Conservation (phyloP, 164 flowering plant genomes). For the Cinnamomum micranthum region DNA sequence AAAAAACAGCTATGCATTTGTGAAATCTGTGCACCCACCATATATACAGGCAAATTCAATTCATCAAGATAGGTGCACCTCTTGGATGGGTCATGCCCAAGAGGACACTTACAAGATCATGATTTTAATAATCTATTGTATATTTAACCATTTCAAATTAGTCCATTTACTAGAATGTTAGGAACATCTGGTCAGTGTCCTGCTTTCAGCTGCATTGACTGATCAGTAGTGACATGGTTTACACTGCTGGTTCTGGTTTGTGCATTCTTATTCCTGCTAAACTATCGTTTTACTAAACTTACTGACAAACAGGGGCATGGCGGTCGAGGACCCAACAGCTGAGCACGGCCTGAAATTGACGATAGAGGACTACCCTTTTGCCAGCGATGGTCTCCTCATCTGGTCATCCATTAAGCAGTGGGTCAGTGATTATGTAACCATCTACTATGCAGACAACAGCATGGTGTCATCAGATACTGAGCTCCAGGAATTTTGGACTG, state of each 20-base stretch:
- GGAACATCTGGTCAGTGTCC: too few relatives aligned
- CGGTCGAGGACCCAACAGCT: slow-evolving; percentile 60
- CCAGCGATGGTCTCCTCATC: slow-evolving; percentile 63
- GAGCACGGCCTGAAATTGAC: slow-evolving; percentile 62
- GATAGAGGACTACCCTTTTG: slow-evolving; percentile 75
- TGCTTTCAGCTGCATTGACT: too few relatives aligned
- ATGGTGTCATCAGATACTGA: slow-evolving; percentile 46
- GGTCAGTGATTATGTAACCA: slow-evolving; percentile 59
- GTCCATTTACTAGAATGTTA: too few relatives aligned
- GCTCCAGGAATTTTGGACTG: slow-evolving; percentile 83
- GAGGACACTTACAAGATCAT: too few relatives aligned
- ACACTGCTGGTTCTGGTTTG: too few relatives aligned
- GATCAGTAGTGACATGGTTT: too few relatives aligned
- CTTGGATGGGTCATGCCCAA: too few relatives aligned
- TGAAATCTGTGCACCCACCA: neutral
- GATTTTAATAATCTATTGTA: too few relatives aligned
- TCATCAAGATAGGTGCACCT: too few relatives aligned
- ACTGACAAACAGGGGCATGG: slow-evolving; percentile 54
- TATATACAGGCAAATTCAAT: neutral
- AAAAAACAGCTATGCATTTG: neutral
- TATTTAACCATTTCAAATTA: too few relatives aligned
- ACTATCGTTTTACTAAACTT: neutral
- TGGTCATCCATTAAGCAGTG: slow-evolving; percentile 64
- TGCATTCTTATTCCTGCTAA: neutral
- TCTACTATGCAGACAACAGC: slow-evolving; percentile 40